Percentiles rank a stretch among this genome's conserved stretches.
Conservation (phyloP, 805 yeast genomes). For the Wickerhamomyces silvicola region DNA sequence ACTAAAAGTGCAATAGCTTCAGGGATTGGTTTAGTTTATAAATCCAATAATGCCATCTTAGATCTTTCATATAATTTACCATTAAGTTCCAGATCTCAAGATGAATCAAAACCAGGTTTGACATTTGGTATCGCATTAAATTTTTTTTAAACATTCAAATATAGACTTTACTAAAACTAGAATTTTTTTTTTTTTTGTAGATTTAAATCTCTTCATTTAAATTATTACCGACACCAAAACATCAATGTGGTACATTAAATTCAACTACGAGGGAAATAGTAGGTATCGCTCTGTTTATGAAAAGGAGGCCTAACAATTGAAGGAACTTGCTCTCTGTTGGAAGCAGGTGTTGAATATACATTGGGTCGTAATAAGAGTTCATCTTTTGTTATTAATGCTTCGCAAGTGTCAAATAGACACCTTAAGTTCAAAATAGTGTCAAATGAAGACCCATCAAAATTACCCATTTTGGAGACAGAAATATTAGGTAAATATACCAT, state of each 20-base stretch:
- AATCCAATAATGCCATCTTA: slow-evolving; percentile 45
- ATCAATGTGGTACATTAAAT: slow-evolving; percentile 13
- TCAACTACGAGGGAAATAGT: slow-evolving; percentile 2
- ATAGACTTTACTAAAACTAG: too few relatives aligned
- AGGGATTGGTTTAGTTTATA: slow-evolving; percentile 49
- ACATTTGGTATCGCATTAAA: slow-evolving; percentile 47
- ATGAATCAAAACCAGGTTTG: slow-evolving; percentile 46
- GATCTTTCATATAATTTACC: slow-evolving; percentile 54
- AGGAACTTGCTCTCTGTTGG: slow-evolving; percentile 4
- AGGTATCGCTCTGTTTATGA: background rate
- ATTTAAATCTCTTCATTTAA: too few relatives aligned
- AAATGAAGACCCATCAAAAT: background rate
- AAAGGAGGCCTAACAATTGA: background rate
- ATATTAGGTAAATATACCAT: slow-evolving; percentile 6
- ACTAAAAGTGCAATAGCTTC: slow-evolving; percentile 36
- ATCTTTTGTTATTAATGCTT: slow-evolving; percentile 3
- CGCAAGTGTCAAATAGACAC: slow-evolving; percentile 9
- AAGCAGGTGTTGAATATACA: slow-evolving; percentile 3
- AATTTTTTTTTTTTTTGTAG: too few relatives aligned
- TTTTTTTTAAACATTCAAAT: slow-evolving; percentile 22
- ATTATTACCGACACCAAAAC: too few relatives aligned
- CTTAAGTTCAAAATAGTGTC: slow-evolving; percentile 5
- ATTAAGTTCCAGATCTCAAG: slow-evolving; percentile 37
- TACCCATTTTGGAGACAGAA: slow-evolving; percentile 6
- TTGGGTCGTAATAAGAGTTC: slow-evolving; percentile 6